Evolutionary conservation across 208 protist genomes (phyloP), one percentile per base, ranked within the genome.

Genomic region (Trypanosoma avium): DNA sequence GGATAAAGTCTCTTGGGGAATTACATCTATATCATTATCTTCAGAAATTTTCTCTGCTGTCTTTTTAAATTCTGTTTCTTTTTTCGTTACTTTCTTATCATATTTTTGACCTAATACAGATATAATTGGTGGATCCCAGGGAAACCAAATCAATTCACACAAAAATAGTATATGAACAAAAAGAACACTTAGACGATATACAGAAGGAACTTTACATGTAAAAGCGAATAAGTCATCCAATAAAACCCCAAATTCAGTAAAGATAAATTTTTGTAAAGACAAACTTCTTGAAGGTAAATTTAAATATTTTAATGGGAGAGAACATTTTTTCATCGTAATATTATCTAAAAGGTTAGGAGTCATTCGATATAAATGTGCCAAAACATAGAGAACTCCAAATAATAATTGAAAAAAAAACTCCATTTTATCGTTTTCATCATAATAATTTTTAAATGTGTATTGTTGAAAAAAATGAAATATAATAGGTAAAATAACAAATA

Each of bases 211-310:
- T 48, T 75, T 73, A 48, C 73, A 92, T n/a, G 84, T 88, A 75
- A 93, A 93, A 5, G 84, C 87, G 59, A 95, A 92, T 22, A 93
- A 59, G 63, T 95, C 90, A 63, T 93, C 87, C 1, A 85, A 74
- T 7, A 93, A 27, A 52, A 93, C 72, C 6, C 86, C 77, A 1
- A 91, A 50, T 53, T 93, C 78, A 30, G 75, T 65, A 15, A 60
- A 63, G 12, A 77, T 22, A 58, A 86, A 55, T n/a, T 42, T 61
- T 5, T 61, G 32, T 33, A 45, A 49, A 68, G 35, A 71, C 40
- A 56, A 72, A 70, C 13, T 60, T 50, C 13, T 40, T 35, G 21
- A 15, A 53, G 19, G 65, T 32, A 42, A 56, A 33, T 61, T 64
- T 49, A 91, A 5, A 47, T 85, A 94, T 7, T 56, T 67, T 6